Evolutionary conservation across 2,329 filamentous ascomycete species (phyloP), one percentile per base, ranked within the genome.

Genomic region (Nemania sp.): DNA sequence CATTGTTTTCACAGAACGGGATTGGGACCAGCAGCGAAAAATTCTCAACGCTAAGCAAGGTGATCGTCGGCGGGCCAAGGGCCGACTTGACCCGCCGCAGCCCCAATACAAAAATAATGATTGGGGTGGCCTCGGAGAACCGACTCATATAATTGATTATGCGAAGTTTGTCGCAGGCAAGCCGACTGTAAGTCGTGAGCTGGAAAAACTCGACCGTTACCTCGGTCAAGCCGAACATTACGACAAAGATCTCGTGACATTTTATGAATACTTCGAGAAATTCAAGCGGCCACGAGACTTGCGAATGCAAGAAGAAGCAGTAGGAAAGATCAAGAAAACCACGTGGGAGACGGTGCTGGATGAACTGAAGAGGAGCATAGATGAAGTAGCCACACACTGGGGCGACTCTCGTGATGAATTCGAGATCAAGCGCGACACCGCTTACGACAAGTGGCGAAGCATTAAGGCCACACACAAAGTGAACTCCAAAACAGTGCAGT

Each of bases 61-160:
- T 31, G 50, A 61, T 41, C 20, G 17, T 3, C 19, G 19, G 12
- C 46, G 62, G 0, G 55, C 57, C 2, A 59, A 59, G 2, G 48
- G 57, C 0, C 55, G 71, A 12, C 54, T 63, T 0, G 71, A 77
- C 1, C 67, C 64, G 4, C 20, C 47, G 2, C 30, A 52, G 5
- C 80, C 78, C 0, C 65, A 69, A 0, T 83, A 84, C 61, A 75
- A 77, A 49, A 68, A 66, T 3, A 68, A 73, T 0, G 57, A 54
- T 5, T 74, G 71, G 61, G 56, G 56, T 0, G 49, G 61, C 1
- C 11, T 51, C 3, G 49, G 58, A 8, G 52, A 67, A 15, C 61
- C 67, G 0, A 67, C 61, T 1, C 81, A 88, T 51, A 80, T 89
- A 3, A 75, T 88, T 5, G 87, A 91, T 63, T 75, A 78, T 31